Evolutionary conservation across 2,329 filamentous ascomycete genomes (phyloP), one percentile per base, ranked within the genome.

Genomic region (Scedosporium boydii): DNA sequence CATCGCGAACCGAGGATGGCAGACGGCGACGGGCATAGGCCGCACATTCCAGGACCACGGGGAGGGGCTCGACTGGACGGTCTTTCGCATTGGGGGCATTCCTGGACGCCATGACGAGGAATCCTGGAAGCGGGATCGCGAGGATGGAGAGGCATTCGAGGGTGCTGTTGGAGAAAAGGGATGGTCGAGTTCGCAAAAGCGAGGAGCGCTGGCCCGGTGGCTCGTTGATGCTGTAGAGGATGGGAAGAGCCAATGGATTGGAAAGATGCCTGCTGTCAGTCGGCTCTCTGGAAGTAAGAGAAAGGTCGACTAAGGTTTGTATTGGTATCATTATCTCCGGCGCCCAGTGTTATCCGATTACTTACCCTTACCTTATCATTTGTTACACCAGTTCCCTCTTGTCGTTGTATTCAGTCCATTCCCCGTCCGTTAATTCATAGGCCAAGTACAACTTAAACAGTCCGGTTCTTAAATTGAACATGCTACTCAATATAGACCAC

Each of bases 111-210:
- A 65, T 1, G 69, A 70, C 7, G 67, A 69, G 29, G 63, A 60
- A n/a, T 68, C 65, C 14, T 73, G 71, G 72, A 64, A 53, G 21
- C 61, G 48, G 6, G 70, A 74, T 26, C 63, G 72, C 10, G 67
- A 71, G 2, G 66, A 64, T 3, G 69, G 67, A 0, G 63, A 66
- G 21, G 27, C 64, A 0, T 71, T 64, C 18, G 64, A 62, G 2
- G 70, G 70, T 1, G 63, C 56, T 5, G 41, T 67, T 46, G 70
- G 67, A 0, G 63, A 64, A 16, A 65, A 64, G 5, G 66, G 68
- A 0, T 68, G 68, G 66, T 66, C 63, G 0, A 46, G 48, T 3
- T 66, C 64, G 4, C n/a, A 63, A 1, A 65, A 59, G n/a, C 53
- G 70, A 62, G 67, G 63, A 2, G 63, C 63, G 2, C 41, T 73